These are phyloP conservation scores for Vitis riparia DNA, from an alignment of 164 flowering plant genomes.

Conservation along the genomic window DNA sequence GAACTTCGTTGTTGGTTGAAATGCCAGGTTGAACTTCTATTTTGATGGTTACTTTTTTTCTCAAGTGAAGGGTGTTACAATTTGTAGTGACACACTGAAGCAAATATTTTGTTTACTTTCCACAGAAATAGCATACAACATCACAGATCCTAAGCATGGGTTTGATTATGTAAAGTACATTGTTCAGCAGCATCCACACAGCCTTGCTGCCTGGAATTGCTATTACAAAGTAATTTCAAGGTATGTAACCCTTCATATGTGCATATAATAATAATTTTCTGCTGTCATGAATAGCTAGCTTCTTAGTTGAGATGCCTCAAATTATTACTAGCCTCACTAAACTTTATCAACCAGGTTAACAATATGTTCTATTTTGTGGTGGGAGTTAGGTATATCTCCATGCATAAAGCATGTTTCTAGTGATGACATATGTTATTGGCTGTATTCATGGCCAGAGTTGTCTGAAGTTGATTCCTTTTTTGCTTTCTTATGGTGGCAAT, in stretches of 20 bases:
- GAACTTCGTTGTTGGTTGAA: neutral
- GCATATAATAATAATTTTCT: neutral
- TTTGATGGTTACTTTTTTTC: neutral
- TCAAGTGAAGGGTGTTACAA: neutral
- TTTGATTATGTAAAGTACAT: slow-evolving; percentile 56
- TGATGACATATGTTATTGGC: too few relatives aligned
- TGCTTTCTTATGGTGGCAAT: too few relatives aligned
- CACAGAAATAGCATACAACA: slow-evolving; percentile 66
- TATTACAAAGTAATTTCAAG: slow-evolving; percentile 72
- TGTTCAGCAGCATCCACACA: slow-evolving; percentile 72
- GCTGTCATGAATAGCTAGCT: neutral
- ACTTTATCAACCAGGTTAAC: too few relatives aligned
- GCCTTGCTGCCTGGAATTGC: slow-evolving; percentile 86
- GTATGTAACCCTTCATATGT: slow-evolving; percentile 23
- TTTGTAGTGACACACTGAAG: neutral
- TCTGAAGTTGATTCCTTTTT: too few relatives aligned
- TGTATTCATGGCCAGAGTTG: too few relatives aligned
- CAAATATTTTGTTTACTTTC: neutral
- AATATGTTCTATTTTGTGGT: too few relatives aligned
- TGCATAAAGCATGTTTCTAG: too few relatives aligned
- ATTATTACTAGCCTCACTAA: too few relatives aligned
- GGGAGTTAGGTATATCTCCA: too few relatives aligned
- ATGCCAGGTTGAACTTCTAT: neutral
- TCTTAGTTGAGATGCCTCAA: neutral
- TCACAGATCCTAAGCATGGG: slow-evolving; percentile 61